Conservation (phyloP, 768 basidiomycete species). For the Ramaria rubella region DNA sequence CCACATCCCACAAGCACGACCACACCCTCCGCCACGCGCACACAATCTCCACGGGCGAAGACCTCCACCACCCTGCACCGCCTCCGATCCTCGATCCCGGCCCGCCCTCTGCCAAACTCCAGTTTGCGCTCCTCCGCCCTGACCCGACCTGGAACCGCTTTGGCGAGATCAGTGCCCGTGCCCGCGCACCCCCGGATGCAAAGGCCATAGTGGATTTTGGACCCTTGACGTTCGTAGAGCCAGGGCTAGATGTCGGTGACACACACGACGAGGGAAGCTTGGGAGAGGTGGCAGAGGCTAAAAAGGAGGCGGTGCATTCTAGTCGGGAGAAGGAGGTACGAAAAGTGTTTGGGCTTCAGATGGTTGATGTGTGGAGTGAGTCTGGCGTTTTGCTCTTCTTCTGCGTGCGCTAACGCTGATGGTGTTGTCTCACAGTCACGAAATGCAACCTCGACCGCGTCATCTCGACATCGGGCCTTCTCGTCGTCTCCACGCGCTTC, state of each 20-base stretch:
- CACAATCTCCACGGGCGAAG: no score
- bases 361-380: constrained; percentile 33
- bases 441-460: constrained; percentile 31
- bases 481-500: constrained; percentile 35
- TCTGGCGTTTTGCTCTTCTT: constrained; percentile 9
- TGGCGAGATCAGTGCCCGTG: constrained; percentile 22
- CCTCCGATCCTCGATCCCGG: background rate
- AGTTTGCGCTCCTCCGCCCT: constrained; percentile 24
- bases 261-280: constrained; percentile 12
- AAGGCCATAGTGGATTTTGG: constrained; percentile 38
- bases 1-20: no score
- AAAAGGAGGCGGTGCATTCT: constrained; percentile 22
- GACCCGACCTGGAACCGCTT: constrained; percentile 25
- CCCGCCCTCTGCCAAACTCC: constrained; percentile 18
- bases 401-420: background rate
- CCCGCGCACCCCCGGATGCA: constrained; percentile 20
- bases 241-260: background rate
- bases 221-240: constrained; percentile 31
- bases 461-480: constrained; percentile 34
- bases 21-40: no score
- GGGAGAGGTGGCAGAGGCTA: constrained; percentile 27
- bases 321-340: constrained; percentile 16
- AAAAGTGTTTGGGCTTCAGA: constrained; percentile 20
- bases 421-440: constrained; percentile 23
- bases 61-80: background rate